Conservation (phyloP, 2,329 filamentous ascomycete species). For the Fusarium caatingaense region DNA sequence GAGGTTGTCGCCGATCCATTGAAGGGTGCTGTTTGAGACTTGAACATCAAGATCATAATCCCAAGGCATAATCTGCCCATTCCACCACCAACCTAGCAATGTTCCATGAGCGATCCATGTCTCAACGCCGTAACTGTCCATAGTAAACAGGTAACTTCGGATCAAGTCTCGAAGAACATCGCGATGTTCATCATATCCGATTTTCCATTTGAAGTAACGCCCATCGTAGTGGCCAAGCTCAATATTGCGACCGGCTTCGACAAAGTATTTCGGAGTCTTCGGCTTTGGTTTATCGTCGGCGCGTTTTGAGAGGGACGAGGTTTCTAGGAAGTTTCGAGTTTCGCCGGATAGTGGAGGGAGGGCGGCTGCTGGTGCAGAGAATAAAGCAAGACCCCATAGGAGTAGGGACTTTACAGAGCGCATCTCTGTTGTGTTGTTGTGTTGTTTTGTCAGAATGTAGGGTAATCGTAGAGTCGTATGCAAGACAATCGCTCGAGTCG, state of each 20-base stretch:
- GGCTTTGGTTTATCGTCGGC: conserved; percentile 1
- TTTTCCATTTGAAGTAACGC: conserved; percentile 73
- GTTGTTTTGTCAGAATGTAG: neutral
- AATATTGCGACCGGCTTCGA: conserved; percentile 70
- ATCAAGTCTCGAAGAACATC: conserved; percentile 76
- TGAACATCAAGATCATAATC: conserved; percentile 88
- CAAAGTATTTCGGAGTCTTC: conserved; percentile 68
- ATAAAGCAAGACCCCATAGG: conserved; percentile 43
- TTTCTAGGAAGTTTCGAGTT: neutral
- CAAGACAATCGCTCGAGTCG: neutral
- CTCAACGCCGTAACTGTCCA: conserved; percentile 73
- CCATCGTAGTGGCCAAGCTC: conserved; percentile 78
- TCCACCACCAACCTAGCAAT: conserved; percentile 91
- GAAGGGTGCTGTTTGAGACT: conserved; percentile 74
- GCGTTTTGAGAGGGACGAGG: conserved; percentile 10
- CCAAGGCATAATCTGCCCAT: conserved; percentile 80
- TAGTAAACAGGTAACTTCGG: conserved; percentile 77
- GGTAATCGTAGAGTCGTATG: neutral
- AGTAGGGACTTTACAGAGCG: conserved; percentile 42
- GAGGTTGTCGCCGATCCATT: conserved; percentile 71
- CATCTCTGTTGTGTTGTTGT: conserved; percentile 25
- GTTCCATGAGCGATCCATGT: conserved; percentile 91
- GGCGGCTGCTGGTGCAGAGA: conserved; percentile 28
- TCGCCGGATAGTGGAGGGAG: conserved; percentile 29
- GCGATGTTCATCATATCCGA: conserved; percentile 75